Conservation (phyloP, 371 early-diverging fungal species). For the Umbelopsis sp. region DNA sequence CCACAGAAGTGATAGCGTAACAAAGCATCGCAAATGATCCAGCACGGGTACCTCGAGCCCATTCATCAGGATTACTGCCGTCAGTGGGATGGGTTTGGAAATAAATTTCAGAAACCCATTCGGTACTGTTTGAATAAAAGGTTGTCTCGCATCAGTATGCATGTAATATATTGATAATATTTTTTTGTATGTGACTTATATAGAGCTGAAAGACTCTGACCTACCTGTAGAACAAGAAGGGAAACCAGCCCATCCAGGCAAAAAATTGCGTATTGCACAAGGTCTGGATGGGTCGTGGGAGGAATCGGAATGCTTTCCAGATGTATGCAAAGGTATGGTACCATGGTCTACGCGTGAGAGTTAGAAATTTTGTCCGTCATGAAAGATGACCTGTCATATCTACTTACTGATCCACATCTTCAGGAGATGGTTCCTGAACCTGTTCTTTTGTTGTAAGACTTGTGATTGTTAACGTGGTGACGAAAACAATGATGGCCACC, state of each 20-base stretch:
- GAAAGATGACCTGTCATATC: too few relatives aligned
- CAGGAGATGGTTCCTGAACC: slow-evolving; percentile 19
- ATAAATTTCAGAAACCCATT: slow-evolving; percentile 64
- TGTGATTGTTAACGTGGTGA: slow-evolving; percentile 48
- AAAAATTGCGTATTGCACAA: slow-evolving; percentile 79
- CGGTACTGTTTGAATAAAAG: slow-evolving; percentile 31
- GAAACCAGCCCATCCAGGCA: slow-evolving; percentile 88
- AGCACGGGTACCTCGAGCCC: slow-evolving; percentile 61
- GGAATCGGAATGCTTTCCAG: slow-evolving; percentile 51
- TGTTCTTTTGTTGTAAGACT: slow-evolving; percentile 57
- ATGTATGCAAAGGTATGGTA: slow-evolving; percentile 54
- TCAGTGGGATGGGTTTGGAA: slow-evolving; percentile 39
- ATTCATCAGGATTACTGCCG: slow-evolving; percentile 29
- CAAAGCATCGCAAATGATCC: slow-evolving; percentile 77
- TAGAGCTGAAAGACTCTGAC: not conserved
- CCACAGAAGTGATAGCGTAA: slow-evolving; percentile 66
- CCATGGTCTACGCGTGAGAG: slow-evolving; percentile 38
- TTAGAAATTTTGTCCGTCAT: not conserved
- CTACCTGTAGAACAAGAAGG: slow-evolving; percentile 63
- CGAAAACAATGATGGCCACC: slow-evolving; percentile 60
- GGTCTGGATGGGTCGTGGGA: slow-evolving; percentile 63
- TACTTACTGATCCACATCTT: slow-evolving; percentile 13
- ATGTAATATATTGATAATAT: too few relatives aligned
- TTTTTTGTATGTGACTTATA: not conserved
- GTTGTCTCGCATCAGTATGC: too few relatives aligned